Conservation (phyloP, 768 basidiomycete species). For the Collybia sp. region DNA sequence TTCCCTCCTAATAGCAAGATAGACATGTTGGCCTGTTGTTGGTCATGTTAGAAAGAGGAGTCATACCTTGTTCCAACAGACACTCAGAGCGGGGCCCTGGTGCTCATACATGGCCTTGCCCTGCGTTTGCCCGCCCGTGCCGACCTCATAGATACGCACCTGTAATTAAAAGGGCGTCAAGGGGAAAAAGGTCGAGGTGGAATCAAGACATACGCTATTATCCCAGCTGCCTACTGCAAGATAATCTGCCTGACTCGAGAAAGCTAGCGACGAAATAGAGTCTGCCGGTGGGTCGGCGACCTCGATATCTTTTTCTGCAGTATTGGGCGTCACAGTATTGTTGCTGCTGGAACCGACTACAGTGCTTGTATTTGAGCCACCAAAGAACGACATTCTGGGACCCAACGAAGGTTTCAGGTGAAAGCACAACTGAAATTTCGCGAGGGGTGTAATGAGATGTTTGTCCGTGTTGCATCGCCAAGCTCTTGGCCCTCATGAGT, state of each 20-base stretch:
- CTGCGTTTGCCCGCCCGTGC: slow-evolving; percentile 71
- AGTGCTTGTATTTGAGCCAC: slow-evolving; percentile 20
- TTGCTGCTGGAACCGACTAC: slow-evolving; percentile 13
- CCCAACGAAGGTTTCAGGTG: neutral
- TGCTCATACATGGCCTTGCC: slow-evolving; percentile 90
- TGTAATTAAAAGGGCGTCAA: slow-evolving; percentile 19
- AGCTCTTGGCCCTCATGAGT: too few relatives aligned
- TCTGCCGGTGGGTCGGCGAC: slow-evolving; percentile 79
- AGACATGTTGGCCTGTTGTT: too few relatives aligned
- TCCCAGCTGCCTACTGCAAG: slow-evolving; percentile 94
- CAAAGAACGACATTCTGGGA: slow-evolving; percentile 36
- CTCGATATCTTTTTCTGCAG: slow-evolving; percentile 74
- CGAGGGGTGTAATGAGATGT: too few relatives aligned
- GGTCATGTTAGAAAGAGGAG: neutral
- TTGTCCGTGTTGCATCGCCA: too few relatives aligned
- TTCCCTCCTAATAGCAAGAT: slow-evolving; percentile 61
- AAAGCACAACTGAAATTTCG: too few relatives aligned
- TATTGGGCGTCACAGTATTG: slow-evolving; percentile 22
- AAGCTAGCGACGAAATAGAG: slow-evolving; percentile 81
- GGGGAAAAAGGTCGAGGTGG: too few relatives aligned
- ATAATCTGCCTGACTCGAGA: slow-evolving; percentile 83
- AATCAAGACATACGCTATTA: slow-evolving; percentile 61
- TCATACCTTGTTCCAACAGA: slow-evolving; percentile 86
- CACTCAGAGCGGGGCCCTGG: slow-evolving; percentile 82
- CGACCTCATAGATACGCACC: slow-evolving; percentile 93